phyloP scores from a whole-genome alignment of 179 eudicot genomes.

The Beta corolliflora region DNA sequence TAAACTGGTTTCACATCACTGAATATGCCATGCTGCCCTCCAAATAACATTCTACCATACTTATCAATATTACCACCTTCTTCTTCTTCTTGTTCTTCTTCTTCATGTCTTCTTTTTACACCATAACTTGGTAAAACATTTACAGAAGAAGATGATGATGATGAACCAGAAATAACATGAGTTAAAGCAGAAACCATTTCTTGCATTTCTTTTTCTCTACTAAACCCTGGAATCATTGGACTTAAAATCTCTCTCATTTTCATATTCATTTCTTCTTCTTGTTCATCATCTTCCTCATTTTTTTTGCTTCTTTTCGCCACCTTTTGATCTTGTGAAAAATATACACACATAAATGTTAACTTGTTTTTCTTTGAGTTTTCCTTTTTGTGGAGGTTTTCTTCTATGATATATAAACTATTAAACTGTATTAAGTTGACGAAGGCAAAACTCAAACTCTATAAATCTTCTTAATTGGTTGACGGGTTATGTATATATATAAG shows the following conservation, averaged over 20 bases:
- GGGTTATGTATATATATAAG: neutral
- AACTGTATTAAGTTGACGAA: neutral
- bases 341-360: conserved; percentile 17
- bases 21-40: conserved; percentile 16
- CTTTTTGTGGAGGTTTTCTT: too few relatives aligned
- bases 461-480: neutral
- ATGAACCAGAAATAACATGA: conserved; percentile 55
- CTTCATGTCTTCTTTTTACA: conserved; percentile 46
- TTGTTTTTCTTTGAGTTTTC: neutral
- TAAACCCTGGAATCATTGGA: conserved; percentile 42
- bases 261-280: conserved; percentile 5
- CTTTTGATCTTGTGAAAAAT: conserved; percentile 20
- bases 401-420: neutral
- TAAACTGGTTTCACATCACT: conserved; percentile 12
- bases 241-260: conserved; percentile 35
- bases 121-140: conserved; percentile 27
- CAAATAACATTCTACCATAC: neutral
- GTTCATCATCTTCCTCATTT: conserved; percentile 1
- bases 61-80: conserved; percentile 7
- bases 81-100: neutral
- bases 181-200: conserved; percentile 75
- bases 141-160: neutral
- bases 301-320: conserved; percentile 30
- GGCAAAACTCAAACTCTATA: neutral
- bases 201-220: conserved; percentile 54